phyloP scores from a whole-genome alignment of 2,329 filamentous ascomycete species.

The Claviceps pusilla region DNA sequence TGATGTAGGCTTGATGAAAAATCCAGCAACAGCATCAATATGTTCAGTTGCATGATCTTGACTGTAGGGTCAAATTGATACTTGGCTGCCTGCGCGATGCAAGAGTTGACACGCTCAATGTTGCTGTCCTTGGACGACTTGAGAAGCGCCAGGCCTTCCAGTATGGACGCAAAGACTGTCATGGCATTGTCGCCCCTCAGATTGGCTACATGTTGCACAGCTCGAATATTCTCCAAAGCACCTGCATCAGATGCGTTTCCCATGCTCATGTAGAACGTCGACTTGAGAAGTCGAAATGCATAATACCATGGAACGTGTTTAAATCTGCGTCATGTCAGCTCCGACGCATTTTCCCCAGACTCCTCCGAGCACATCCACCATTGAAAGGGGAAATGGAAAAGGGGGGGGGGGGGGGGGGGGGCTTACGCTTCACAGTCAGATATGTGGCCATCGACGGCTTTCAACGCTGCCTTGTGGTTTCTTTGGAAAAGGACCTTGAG shows the following conservation, averaged over 20 bases:
- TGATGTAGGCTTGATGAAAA: slow-evolving; percentile 53
- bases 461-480: slow-evolving; percentile 58
- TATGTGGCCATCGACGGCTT: slow-evolving; percentile 54
- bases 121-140: slow-evolving; percentile 48
- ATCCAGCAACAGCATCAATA: slow-evolving; percentile 53
- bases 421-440: slow-evolving; percentile 50
- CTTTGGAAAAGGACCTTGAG: slow-evolving; percentile 55
- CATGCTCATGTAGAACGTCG: slow-evolving; percentile 50
- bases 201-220: slow-evolving; percentile 44
- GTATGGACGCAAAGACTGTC: slow-evolving; percentile 46
- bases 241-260: slow-evolving; percentile 45
- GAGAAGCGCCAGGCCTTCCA: slow-evolving; percentile 57
- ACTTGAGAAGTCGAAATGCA: slow-evolving; percentile 59
- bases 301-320: slow-evolving; percentile 62
- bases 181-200: slow-evolving; percentile 48
- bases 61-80: slow-evolving; percentile 52
- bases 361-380: background rate
- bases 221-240: slow-evolving; percentile 53
- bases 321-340: slow-evolving; percentile 25
- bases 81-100: slow-evolving; percentile 58
- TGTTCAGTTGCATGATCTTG: slow-evolving; percentile 49
- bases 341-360: too few relatives aligned
- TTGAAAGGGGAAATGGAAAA: background rate
- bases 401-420: background rate
- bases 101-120: slow-evolving; percentile 55